These are phyloP conservation scores for Candida odintsovae DNA, from an alignment of 805 yeast species.

Conservation along the genomic window DNA sequence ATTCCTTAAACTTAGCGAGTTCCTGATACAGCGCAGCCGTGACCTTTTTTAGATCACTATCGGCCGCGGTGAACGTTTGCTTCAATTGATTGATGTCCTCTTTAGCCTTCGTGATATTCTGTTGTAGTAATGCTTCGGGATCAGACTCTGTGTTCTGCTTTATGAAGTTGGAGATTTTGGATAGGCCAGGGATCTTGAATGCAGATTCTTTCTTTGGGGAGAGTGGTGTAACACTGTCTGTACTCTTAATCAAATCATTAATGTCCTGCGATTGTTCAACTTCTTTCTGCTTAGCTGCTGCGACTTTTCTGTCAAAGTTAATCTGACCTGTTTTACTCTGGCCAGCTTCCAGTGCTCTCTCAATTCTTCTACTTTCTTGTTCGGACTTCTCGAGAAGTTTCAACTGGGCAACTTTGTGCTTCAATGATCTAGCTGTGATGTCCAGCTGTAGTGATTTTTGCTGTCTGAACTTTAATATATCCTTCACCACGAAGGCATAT, in stretches of 20 bases:
- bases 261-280: constrained; percentile 1
- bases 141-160: constrained; percentile 64
- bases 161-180: constrained; percentile 42
- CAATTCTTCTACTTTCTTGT: constrained; percentile 38
- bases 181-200: constrained; percentile 50
- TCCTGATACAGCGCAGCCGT: constrained; percentile 38
- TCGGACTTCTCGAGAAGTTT: constrained; percentile 36
- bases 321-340: constrained; percentile 23
- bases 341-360: constrained; percentile 22
- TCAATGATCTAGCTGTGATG: constrained; percentile 34
- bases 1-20: constrained; percentile 39
- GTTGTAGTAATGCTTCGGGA: constrained; percentile 59
- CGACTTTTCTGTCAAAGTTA: constrained; percentile 22
- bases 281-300: constrained; percentile 16
- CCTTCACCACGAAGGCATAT: constrained; percentile 49
- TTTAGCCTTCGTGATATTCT: constrained; percentile 36
- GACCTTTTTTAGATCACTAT: constrained; percentile 44
- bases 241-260: background rate
- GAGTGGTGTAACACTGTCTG: constrained; percentile 10
- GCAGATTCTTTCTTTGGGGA: constrained; percentile 26
- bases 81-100: constrained; percentile 42
- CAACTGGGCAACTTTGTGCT: constrained; percentile 27
- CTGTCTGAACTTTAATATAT: constrained; percentile 48
- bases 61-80: constrained; percentile 46
- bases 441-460: constrained; percentile 43